These are phyloP conservation scores for Hypoxylon subgilvum DNA, from an alignment of 495 filamentous ascomycete species.

Conservation along the genomic window DNA sequence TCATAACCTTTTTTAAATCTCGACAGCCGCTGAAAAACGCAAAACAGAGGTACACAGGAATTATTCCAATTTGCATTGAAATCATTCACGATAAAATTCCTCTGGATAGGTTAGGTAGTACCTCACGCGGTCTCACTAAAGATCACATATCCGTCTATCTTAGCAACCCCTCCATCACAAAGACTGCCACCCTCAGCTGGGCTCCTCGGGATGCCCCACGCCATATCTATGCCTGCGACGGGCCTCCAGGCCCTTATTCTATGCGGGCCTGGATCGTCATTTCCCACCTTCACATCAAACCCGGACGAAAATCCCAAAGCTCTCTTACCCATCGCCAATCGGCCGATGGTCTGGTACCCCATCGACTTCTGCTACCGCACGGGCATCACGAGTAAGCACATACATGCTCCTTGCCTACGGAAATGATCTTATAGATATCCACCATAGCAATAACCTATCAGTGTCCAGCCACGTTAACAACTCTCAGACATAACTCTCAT, in stretches of 20 bases:
- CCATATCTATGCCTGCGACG: constrained; percentile 69
- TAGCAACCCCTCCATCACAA: constrained; percentile 28
- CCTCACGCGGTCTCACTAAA: neutral
- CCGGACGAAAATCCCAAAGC: constrained; percentile 90
- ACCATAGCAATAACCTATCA: neutral
- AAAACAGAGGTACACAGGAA: no score
- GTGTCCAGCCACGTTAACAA: constrained; percentile 11
- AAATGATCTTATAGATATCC: neutral
- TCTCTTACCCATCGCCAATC: constrained; percentile 88
- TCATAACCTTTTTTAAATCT: no score
- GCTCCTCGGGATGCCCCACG: constrained; percentile 66
- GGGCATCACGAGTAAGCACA: constrained; percentile 73
- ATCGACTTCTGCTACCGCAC: constrained; percentile 88
- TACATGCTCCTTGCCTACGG: neutral
- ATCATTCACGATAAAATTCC: no score
- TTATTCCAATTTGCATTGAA: no score
- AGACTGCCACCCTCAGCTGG: constrained; percentile 4
- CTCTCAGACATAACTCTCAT: constrained; percentile 78
- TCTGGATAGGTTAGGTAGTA: neutral
- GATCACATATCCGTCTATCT: neutral
- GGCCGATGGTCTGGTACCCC: constrained; percentile 95
- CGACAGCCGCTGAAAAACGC: no score
- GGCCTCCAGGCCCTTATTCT: constrained; percentile 94
- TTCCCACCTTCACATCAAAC: constrained; percentile 89
- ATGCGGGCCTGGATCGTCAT: constrained; percentile 86